Conservation (phyloP, 257 asterid species). For the Solanum ossicruentum region DNA sequence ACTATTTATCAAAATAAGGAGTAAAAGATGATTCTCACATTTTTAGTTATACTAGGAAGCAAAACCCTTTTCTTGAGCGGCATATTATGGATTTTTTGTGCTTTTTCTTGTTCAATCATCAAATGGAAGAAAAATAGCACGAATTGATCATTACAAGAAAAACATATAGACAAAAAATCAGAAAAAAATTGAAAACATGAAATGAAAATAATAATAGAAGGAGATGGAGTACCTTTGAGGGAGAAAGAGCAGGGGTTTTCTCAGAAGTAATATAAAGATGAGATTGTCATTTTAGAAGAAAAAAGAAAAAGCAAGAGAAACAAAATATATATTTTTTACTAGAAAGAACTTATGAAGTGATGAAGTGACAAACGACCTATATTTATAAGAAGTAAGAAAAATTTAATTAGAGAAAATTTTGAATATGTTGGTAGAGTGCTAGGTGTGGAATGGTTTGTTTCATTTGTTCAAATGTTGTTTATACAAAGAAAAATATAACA, state of each 20-base stretch:
- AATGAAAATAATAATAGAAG: neutral
- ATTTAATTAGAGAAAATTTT: slow-evolving; percentile 6
- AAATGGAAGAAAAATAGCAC: neutral
- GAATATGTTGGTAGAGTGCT: neutral
- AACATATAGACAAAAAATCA: neutral
- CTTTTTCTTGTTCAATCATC: neutral
- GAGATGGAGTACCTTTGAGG: slow-evolving; percentile 2
- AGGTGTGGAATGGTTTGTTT: neutral
- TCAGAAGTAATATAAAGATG: too few species aligned
- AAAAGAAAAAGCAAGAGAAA: neutral
- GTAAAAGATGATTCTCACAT: neutral
- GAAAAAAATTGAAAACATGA: neutral
- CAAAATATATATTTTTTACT: neutral
- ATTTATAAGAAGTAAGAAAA: neutral
- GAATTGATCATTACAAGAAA: neutral
- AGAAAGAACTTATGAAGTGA: neutral
- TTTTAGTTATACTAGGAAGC: neutral
- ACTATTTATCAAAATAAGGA: neutral
- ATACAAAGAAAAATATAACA: neutral
- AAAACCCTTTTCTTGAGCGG: neutral
- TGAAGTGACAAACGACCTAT: slow-evolving; percentile 1
- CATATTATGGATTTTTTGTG: neutral
- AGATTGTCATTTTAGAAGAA: slow-evolving; percentile 1
- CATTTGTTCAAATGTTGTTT: neutral
- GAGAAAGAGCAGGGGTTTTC: neutral